Conservation (phyloP, 192 early-diverging fungal genomes). For the Backusella australiensis region DNA sequence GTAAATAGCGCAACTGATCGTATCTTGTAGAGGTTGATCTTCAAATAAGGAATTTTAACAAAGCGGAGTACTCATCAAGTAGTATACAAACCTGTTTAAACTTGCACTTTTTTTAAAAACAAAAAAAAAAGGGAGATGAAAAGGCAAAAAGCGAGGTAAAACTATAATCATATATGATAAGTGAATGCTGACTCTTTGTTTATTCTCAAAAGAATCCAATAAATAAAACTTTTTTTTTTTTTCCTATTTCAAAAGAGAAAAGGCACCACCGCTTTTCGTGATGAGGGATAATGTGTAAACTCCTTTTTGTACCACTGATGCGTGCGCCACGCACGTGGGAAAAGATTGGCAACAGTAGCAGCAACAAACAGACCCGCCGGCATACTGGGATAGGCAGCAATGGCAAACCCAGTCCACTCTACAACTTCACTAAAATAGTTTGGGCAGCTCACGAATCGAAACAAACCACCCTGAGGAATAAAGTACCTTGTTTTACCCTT, state of each 20-base stretch:
- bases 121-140: no score
- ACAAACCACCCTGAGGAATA: constrained; percentile 34
- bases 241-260: constrained; percentile 25
- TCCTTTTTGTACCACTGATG: constrained; percentile 37
- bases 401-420: constrained; percentile 40
- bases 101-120: no score
- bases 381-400: constrained; percentile 23
- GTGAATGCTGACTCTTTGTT: no score
- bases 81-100: no score
- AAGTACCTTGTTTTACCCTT: constrained; percentile 5
- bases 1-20: no score
- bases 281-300: constrained; percentile 29
- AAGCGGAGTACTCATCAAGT: no score
- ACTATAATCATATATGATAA: no score
- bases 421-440: constrained; percentile 37
- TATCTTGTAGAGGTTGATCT: no score
- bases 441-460: constrained; percentile 33
- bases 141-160: no score
- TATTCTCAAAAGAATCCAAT: no score
- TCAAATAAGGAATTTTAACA: no score
- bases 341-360: constrained; percentile 26
- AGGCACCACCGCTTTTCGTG: constrained; percentile 38
- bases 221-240: neutral
- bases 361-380: constrained; percentile 35
- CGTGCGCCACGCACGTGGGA: constrained; percentile 32